These are phyloP conservation scores for Metschnikowia gelsemii DNA, from an alignment of 805 yeast genomes.

Conservation along the genomic window DNA sequence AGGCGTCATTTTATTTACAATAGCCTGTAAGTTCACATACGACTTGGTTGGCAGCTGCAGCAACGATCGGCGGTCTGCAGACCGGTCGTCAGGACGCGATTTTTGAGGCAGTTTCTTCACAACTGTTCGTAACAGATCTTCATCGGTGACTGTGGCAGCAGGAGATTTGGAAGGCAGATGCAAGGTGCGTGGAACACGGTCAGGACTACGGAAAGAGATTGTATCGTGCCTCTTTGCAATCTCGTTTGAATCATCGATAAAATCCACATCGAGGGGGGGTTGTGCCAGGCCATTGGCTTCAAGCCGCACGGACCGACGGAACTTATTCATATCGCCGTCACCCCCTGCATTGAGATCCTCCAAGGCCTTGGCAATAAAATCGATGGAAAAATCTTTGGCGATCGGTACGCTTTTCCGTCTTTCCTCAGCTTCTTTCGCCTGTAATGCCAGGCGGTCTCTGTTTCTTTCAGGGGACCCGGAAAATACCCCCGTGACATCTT, in stretches of 20 bases:
- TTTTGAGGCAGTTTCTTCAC: slow-evolving; percentile 5
- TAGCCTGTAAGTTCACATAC: slow-evolving; percentile 31
- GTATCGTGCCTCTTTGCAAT: slow-evolving; percentile 40
- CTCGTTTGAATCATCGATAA: slow-evolving; percentile 36
- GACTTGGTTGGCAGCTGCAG: slow-evolving; percentile 38
- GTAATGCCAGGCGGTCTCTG: too few species aligned
- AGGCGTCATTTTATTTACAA: slow-evolving; percentile 34
- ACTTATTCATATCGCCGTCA: slow-evolving; percentile 42
- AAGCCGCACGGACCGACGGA: slow-evolving; percentile 37
- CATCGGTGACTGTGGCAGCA: slow-evolving; percentile 1
- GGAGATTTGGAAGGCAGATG: neutral
- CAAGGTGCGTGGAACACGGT: neutral
- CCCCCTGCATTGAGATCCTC: slow-evolving; percentile 48
- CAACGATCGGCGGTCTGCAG: slow-evolving; percentile 22
- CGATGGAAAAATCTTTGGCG: slow-evolving; percentile 44
- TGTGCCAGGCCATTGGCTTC: neutral
- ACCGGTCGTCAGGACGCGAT: neutral
- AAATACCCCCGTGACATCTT: slow-evolving; percentile 15
- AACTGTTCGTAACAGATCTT: slow-evolving; percentile 13
- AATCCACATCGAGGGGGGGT: slow-evolving; percentile 22
- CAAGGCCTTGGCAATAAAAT: slow-evolving; percentile 45
- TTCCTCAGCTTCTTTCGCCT: too few species aligned
- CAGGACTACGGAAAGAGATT: slow-evolving; percentile 23
- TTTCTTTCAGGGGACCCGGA: slow-evolving; percentile 28
- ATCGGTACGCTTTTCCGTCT: slow-evolving; percentile 30